These are phyloP conservation scores for Neurospora tetrasperma DNA, from an alignment of 495 filamentous ascomycete species.

Conservation along the genomic window DNA sequence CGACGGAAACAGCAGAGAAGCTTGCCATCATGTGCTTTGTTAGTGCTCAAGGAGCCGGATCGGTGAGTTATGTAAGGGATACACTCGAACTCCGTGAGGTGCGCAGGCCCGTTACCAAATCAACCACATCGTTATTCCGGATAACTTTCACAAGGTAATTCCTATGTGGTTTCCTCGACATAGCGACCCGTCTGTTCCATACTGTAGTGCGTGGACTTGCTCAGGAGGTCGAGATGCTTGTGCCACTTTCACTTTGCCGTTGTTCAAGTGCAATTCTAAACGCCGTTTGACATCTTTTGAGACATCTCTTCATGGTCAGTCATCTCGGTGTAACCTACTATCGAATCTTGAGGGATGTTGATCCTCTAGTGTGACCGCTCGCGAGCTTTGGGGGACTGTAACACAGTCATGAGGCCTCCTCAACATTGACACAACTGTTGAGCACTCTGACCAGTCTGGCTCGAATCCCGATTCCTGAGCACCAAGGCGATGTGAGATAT, in stretches of 20 bases:
- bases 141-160: background rate
- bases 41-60: background rate
- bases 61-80: background rate
- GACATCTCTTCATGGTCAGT: background rate
- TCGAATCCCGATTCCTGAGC: background rate
- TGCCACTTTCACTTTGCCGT: background rate
- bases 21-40: conserved; percentile 2
- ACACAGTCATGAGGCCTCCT: background rate
- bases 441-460: background rate
- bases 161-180: background rate
- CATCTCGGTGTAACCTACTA: background rate
- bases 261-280: background rate
- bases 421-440: background rate
- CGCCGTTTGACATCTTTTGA: background rate
- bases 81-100: background rate
- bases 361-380: background rate
- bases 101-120: background rate
- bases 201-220: background rate
- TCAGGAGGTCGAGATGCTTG: background rate
- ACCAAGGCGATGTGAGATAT: background rate
- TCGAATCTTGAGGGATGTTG: background rate
- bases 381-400: background rate
- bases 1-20: conserved; percentile 15
- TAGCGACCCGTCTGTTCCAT: background rate
- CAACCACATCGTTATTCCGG: background rate